These are phyloP conservation scores for Cunninghamia lanceolata DNA, from an alignment of 75 land plant species.

Conservation along the genomic window DNA sequence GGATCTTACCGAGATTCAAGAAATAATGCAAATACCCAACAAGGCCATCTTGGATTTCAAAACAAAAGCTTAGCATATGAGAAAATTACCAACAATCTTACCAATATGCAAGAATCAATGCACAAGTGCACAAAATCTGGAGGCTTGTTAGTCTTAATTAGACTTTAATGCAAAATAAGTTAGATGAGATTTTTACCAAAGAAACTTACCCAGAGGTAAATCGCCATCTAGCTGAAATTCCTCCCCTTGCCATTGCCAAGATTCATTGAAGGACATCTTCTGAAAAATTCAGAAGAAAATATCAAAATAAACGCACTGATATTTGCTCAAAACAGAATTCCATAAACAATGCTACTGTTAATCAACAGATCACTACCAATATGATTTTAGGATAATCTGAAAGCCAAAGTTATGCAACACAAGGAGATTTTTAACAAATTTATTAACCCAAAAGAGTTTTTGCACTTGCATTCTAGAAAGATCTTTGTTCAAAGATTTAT, in stretches of 20 bases:
- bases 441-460: not conserved
- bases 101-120: not conserved
- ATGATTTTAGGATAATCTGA: not conserved
- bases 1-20: too few relatives aligned
- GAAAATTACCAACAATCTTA: not conserved
- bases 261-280: slow-evolving; percentile 10
- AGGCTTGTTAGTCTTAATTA: not conserved
- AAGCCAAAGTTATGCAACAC: not conserved
- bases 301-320: not conserved
- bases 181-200: not conserved
- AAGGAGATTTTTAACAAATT: not conserved
- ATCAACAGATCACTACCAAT: not conserved
- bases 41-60: not conserved
- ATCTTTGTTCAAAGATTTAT: not conserved
- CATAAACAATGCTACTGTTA: not conserved
- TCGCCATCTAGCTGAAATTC: slow-evolving; percentile 10
- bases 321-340: not conserved
- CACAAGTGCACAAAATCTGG: not conserved
- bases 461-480: not conserved
- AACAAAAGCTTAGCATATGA: not conserved
- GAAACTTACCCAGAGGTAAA: slow-evolving; percentile 7
- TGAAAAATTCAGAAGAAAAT: not conserved
- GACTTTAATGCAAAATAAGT: not conserved
- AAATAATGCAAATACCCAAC: not conserved
- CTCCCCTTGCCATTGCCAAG: slow-evolving; percentile 11